phyloP scores from a whole-genome alignment of 2,329 filamentous ascomycete genomes.

The Bipolaris zeicola region DNA sequence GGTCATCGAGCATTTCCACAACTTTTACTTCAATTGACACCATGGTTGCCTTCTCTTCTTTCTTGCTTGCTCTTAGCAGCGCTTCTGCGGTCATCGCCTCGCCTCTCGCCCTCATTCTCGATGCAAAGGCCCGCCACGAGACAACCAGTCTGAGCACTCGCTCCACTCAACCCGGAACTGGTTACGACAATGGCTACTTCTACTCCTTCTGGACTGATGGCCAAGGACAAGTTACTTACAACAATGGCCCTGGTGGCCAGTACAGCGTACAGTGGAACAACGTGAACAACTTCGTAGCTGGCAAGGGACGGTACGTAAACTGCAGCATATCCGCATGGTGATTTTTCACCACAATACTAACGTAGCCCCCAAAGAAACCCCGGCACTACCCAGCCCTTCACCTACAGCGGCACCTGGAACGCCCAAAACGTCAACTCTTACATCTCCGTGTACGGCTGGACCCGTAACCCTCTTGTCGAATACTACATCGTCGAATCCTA shows the following conservation, averaged over 20 bases:
- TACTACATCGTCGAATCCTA: conserved; percentile 64
- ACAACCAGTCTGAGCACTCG: conserved; percentile 23
- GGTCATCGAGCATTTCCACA: conserved; percentile 15
- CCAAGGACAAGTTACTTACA: conserved; percentile 57
- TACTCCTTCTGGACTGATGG: conserved; percentile 64
- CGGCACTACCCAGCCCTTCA: conserved; percentile 56
- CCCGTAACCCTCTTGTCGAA: conserved; percentile 59
- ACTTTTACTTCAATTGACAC: conserved; percentile 7
- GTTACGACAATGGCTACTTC: conserved; percentile 41
- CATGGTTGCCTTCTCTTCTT: conserved; percentile 41
- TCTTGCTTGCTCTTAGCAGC: conserved; percentile 35
- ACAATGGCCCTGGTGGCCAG: conserved; percentile 52
- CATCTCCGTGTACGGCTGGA: conserved; percentile 65
- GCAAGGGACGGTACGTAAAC: conserved; percentile 58
- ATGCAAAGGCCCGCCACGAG: conserved; percentile 18
- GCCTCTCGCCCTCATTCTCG: conserved; percentile 34
- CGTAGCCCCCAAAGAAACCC: conserved; percentile 44
- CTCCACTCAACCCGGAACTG: conserved; percentile 31
- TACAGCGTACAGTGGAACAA: conserved; percentile 58
- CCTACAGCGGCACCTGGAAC: conserved; percentile 56
- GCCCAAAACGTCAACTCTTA: conserved; percentile 57
- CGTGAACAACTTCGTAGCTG: conserved; percentile 61
- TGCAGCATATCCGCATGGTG: too few species aligned
- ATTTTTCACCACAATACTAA: not conserved
- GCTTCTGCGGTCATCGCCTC: conserved; percentile 34